These are phyloP conservation scores for Petunia secreta DNA, from an alignment of 257 asterid species.

Conservation along the genomic window DNA sequence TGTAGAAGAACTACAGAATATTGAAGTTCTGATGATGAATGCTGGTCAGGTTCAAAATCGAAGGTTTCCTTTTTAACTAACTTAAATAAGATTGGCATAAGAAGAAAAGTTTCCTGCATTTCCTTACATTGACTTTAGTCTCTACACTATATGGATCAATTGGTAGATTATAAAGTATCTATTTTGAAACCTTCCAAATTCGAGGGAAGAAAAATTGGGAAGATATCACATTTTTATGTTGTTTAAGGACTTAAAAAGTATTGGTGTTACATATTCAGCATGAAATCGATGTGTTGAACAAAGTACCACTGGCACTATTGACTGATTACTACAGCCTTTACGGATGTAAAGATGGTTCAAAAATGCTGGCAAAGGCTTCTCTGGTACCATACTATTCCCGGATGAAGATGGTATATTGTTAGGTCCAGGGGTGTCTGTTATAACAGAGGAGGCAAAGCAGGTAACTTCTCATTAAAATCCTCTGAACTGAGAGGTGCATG, in stretches of 20 bases:
- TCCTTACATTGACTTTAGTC: not conserved
- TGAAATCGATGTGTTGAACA: conserved; percentile 31
- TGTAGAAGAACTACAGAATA: too few species aligned
- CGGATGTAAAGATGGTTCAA: conserved; percentile 29
- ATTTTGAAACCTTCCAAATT: too few species aligned
- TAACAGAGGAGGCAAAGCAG: conserved; percentile 23
- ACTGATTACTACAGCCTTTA: conserved; percentile 18
- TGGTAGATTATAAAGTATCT: too few species aligned
- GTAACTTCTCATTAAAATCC: conserved; percentile 27
- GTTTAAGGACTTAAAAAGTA: conserved; percentile 28
- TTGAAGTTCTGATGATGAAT: too few species aligned
- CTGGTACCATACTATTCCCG: not conserved
- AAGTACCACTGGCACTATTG: conserved; percentile 26
- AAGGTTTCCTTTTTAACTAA: too few species aligned
- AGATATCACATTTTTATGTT: conserved; percentile 10
- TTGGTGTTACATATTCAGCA: conserved; percentile 27
- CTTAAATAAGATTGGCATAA: not conserved
- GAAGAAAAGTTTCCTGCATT: not conserved
- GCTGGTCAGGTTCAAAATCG: too few species aligned
- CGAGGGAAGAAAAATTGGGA: not conserved
- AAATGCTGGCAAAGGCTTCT: conserved; percentile 28
- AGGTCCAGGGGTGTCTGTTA: conserved; percentile 22
- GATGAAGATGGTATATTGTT: not conserved
- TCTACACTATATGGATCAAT: too few species aligned
- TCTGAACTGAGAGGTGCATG: conserved; percentile 18